These are phyloP conservation scores for Graphilbum sp. DNA, from an alignment of 2,329 filamentous ascomycete species.

Conservation along the genomic window DNA sequence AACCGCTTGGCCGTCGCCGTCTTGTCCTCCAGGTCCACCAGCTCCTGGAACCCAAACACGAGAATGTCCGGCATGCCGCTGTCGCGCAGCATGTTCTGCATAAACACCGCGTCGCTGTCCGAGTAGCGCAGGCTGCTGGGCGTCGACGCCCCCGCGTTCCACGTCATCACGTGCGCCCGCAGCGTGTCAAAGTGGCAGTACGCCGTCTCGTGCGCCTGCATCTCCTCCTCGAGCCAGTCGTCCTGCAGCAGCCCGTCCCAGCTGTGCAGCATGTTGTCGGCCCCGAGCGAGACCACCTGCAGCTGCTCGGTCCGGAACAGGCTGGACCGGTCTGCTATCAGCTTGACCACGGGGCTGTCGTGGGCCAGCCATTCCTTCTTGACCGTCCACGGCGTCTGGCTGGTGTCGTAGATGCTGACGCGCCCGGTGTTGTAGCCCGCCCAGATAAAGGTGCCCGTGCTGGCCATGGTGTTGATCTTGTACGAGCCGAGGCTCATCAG, in stretches of 20 bases:
- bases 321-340: constrained; percentile 64
- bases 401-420: constrained; percentile 83
- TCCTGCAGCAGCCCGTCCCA: constrained; percentile 93
- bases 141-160: constrained; percentile 96
- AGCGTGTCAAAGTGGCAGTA: constrained; percentile 80
- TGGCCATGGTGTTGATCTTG: constrained; percentile 80
- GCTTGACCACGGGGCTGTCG: constrained; percentile 60
- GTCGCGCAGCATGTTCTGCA: constrained; percentile 62
- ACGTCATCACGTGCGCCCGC: constrained; percentile 69
- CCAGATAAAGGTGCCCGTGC: constrained; percentile 74
- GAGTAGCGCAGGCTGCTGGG: constrained; percentile 62
- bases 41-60: constrained; percentile 92
- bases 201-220: constrained; percentile 68
- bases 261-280: constrained; percentile 65
- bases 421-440: constrained; percentile 88
- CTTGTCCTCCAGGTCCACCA: constrained; percentile 97
- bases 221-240: constrained; percentile 82
- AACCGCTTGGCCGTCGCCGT: constrained; percentile 93
- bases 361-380: constrained; percentile 95
- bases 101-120: constrained; percentile 57
- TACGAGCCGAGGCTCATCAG: constrained; percentile 79
- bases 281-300: constrained; percentile 75
- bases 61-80: constrained; percentile 73
- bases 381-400: constrained; percentile 66
- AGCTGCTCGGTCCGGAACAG: constrained; percentile 72